These are phyloP conservation scores for Penicillium tannophilum DNA, from an alignment of 495 filamentous ascomycete species.

Conservation along the genomic window DNA sequence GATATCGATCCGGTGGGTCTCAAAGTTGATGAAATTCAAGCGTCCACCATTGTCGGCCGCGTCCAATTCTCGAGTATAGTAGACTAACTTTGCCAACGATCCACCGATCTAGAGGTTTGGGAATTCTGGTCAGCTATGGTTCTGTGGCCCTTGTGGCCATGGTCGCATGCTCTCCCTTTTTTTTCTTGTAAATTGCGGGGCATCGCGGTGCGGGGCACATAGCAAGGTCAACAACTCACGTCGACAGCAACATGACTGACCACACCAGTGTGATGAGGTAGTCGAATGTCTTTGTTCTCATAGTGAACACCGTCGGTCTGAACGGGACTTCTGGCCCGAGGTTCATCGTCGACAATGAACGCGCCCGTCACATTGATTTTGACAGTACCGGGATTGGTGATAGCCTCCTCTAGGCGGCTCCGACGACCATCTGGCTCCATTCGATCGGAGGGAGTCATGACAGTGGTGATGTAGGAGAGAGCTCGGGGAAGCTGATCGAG, in stretches of 20 bases:
- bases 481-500: slow-evolving; percentile 5
- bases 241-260: slow-evolving; percentile 97
- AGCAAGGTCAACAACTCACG: slow-evolving; percentile 55
- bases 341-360: slow-evolving; percentile 89
- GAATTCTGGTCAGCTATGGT: slow-evolving; percentile 28
- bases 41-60: slow-evolving; percentile 82
- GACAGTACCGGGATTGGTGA: slow-evolving; percentile 81
- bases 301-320: slow-evolving; percentile 65
- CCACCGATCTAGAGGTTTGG: slow-evolving; percentile 75
- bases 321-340: slow-evolving; percentile 49
- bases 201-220: slow-evolving; percentile 4
- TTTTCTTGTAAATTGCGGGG: slow-evolving; percentile 11
- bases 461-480: neutral
- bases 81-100: slow-evolving; percentile 92
- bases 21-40: slow-evolving; percentile 92
- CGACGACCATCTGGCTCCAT: slow-evolving; percentile 21
- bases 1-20: slow-evolving; percentile 88
- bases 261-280: slow-evolving; percentile 89
- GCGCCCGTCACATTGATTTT: slow-evolving; percentile 95
- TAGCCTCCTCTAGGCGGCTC: slow-evolving; percentile 62
- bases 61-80: slow-evolving; percentile 86
- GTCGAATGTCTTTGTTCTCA: slow-evolving; percentile 87
- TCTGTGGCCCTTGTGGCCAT: neutral
- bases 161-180: slow-evolving; percentile 4
- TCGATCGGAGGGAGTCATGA: slow-evolving; percentile 27